Evolutionary conservation across 345 rosid genomes (phyloP), one percentile per base, ranked within the genome.

Genomic region (Dipteronia sinensis): DNA sequence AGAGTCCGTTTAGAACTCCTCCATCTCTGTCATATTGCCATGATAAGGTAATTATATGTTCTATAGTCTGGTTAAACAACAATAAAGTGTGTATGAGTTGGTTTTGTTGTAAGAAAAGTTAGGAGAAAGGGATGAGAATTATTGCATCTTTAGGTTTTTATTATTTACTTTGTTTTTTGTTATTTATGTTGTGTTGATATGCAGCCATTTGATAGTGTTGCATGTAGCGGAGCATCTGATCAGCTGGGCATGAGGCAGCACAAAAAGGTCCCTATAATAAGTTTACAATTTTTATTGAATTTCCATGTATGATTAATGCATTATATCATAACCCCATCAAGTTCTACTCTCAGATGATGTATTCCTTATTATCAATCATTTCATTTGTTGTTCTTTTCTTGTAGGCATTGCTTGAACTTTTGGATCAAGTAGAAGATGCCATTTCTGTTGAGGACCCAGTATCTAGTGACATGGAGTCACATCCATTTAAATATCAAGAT

Each of bases 371-470:
- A 19, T 31, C 44, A 55, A n/a, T 13, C 7, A 67, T 64, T 73
- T 7, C 3, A 34, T 15, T 78, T 72, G 62, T 74, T 73, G 65
- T 17, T 76, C 62, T 73, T 63, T 75, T 79, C 71, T 68, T 66
- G 67, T 68, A 96, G 98, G 92, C 93, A 74, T 88, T 96, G 88
- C 90, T 96, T 74, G 97, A 94, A 79, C 89, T 96, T 71, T 83
- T 96, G 76, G 95, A 94, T 88, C 98, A 94, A 88, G 97, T 96
- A 62, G 93, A 92, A 88, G 97, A 92, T 86, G 99, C 86, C 82
- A 90, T 94, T 76, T 88, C 91, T 73, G 85, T 84, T 70, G 97
- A 94, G 67, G 97, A 86, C 61, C 82, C 86, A 79, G 82, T 79
- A 58, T 73, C 84, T 65, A 73, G 61, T 71, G 83, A 74, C 46